Conservation (phyloP, 192 early-diverging fungal species). For the Phlyctochytrium arcticum region DNA sequence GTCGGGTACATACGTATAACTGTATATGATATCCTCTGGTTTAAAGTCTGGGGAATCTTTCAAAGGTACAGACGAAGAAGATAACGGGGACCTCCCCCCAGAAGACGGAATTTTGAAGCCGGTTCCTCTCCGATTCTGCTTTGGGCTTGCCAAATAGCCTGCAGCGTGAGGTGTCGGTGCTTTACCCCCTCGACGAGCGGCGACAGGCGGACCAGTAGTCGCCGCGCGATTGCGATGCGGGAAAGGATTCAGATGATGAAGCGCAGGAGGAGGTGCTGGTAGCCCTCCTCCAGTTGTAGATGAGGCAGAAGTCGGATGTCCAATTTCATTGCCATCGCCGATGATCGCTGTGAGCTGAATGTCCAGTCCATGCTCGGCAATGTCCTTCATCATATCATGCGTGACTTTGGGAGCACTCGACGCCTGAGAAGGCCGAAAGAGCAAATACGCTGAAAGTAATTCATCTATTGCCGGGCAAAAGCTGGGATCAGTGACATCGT, state of each 20-base stretch:
- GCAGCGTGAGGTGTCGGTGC: background rate
- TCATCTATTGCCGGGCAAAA: conserved; percentile 11
- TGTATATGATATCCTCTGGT: background rate
- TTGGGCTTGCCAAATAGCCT: conserved; percentile 14
- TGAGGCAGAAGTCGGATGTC: background rate
- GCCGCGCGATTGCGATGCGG: conserved; percentile 6
- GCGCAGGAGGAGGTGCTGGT: conserved; percentile 9
- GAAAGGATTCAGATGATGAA: conserved; percentile 3
- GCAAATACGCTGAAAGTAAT: conserved; percentile 2
- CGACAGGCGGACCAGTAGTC: conserved; percentile 3
- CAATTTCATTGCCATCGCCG: background rate
- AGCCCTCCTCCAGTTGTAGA: background rate
- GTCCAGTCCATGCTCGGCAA: conserved; percentile 3
- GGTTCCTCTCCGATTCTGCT: background rate
- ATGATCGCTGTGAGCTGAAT: background rate
- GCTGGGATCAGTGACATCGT: too few relatives aligned
- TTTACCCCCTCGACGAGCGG: background rate
- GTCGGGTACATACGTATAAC: background rate
- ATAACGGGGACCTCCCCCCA: background rate
- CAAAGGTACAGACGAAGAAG: background rate
- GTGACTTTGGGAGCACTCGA: conserved; percentile 12
- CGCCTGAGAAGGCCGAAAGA: conserved; percentile 16
- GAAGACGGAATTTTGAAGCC: background rate
- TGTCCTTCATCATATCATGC: conserved; percentile 1
- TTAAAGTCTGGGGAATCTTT: background rate